Conservation (phyloP, 371 early-diverging fungal species). For the Cokeromyces recurvatus region DNA sequence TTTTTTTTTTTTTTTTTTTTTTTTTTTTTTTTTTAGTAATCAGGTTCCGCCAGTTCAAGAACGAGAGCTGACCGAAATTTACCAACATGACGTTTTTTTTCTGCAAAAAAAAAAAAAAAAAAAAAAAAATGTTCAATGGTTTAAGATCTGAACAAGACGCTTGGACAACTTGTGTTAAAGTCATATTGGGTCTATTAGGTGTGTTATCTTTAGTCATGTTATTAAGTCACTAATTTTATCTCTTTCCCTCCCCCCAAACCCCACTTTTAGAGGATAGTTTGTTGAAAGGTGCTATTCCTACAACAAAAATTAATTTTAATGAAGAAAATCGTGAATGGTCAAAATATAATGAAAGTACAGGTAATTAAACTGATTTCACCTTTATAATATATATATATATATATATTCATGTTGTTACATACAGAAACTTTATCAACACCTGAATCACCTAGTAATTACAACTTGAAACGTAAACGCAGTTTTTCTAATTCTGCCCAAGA, state of each 20-base stretch:
- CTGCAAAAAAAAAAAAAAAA: neutral
- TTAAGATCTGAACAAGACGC: conserved; percentile 25
- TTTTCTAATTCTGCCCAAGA: conserved; percentile 30
- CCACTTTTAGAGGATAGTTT: conserved; percentile 23
- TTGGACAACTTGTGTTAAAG: conserved; percentile 33
- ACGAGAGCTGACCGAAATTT: too few relatives aligned
- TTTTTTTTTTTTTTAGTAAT: neutral
- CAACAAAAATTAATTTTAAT: conserved; percentile 2
- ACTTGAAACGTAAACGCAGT: conserved; percentile 37
- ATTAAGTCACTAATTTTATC: too few relatives aligned
- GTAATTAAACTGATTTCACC: too few relatives aligned
- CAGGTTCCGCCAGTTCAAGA: too few relatives aligned
- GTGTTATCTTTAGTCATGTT: conserved; percentile 11
- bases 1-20: neutral
- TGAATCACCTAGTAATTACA: conserved; percentile 8
- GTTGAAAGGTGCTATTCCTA: conserved; percentile 11
- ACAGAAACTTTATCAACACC: conserved; percentile 4
- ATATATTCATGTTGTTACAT: too few relatives aligned
- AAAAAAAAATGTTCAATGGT: conserved; percentile 20
- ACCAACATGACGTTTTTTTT: conserved; percentile 1
- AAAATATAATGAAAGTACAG: too few relatives aligned
- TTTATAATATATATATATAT: too few relatives aligned
- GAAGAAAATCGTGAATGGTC: too few relatives aligned
- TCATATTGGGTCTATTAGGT: conserved; percentile 39
- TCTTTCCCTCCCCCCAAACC: too few relatives aligned